Percentiles rank a stretch among this genome's conserved stretches.
phyloP scores from a whole-genome alignment of 1,284 basidiomycete genomes.

The Clitocybe nebularis region DNA sequence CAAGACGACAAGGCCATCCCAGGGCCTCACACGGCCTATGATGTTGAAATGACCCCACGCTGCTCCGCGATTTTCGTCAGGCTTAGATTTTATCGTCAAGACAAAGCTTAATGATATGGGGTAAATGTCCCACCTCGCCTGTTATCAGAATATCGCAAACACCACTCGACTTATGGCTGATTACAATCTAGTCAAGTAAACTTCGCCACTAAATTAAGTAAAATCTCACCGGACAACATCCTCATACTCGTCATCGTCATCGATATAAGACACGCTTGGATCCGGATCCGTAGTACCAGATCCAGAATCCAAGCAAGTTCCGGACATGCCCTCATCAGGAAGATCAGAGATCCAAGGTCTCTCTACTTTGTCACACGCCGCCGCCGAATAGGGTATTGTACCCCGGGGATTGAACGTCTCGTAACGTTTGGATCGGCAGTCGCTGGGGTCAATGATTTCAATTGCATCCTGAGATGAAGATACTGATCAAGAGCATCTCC shows the following conservation, averaged over 20 bases:
- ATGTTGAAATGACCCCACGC: constrained; percentile 46
- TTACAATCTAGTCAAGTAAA: neutral
- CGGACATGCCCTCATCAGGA: constrained; percentile 28
- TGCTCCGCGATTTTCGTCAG: constrained; percentile 34
- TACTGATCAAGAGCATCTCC: constrained; percentile 7
- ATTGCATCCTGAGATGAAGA: constrained; percentile 32
- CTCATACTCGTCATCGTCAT: constrained; percentile 34
- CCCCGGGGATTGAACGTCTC: constrained; percentile 36
- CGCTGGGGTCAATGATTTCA: constrained; percentile 33
- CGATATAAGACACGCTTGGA: constrained; percentile 17
- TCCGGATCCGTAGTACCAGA: constrained; percentile 13
- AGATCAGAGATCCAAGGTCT: constrained; percentile 26
- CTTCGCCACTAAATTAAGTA: neutral
- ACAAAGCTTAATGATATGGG: neutral
- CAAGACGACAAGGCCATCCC: constrained; percentile 46
- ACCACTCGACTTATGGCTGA: constrained; percentile 29
- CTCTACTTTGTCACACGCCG: constrained; percentile 27
- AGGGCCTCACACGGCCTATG: constrained; percentile 42
- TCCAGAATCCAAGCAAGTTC: constrained; percentile 15
- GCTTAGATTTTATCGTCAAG: constrained; percentile 22
- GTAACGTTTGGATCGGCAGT: constrained; percentile 33
- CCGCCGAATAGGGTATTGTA: constrained; percentile 30
- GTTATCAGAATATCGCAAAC: constrained; percentile 47
- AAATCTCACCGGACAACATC: constrained; percentile 27
- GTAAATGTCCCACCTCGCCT: constrained; percentile 34